These are phyloP conservation scores for Kurtzmaniella quercitrusa DNA, from an alignment of 1,139 yeast species.

Conservation along the genomic window DNA sequence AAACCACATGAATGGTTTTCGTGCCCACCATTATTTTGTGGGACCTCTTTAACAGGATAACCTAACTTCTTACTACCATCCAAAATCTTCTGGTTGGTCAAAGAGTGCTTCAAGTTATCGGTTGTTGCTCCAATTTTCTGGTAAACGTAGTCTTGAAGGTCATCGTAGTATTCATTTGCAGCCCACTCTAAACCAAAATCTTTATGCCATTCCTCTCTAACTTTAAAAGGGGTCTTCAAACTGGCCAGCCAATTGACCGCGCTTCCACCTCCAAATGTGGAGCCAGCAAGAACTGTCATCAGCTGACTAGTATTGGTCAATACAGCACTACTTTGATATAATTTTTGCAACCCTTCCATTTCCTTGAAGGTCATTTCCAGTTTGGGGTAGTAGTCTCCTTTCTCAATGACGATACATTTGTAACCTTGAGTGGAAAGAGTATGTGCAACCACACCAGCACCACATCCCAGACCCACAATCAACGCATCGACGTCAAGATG, in stretches of 20 bases:
- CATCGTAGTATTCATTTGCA: slow-evolving; percentile 40
- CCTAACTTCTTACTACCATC: slow-evolving; percentile 49
- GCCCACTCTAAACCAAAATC: slow-evolving; percentile 48
- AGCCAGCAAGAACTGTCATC: slow-evolving; percentile 45
- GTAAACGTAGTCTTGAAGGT: slow-evolving; percentile 46
- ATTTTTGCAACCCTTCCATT: slow-evolving; percentile 26
- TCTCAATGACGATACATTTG: slow-evolving; percentile 48
- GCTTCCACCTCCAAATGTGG: slow-evolving; percentile 59
- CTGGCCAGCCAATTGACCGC: slow-evolving; percentile 64
- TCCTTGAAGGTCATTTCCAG: slow-evolving; percentile 38
- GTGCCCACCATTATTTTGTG: slow-evolving; percentile 51
- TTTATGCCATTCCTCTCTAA: slow-evolving; percentile 54
- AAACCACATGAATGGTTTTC: slow-evolving; percentile 45
- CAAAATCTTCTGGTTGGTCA: slow-evolving; percentile 42
- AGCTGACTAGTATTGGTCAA: slow-evolving; percentile 32
- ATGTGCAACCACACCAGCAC: slow-evolving; percentile 56
- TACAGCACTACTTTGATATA: slow-evolving; percentile 42
- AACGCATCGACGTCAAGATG: slow-evolving; percentile 39
- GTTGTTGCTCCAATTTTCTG: slow-evolving; percentile 48
- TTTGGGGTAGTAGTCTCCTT: slow-evolving; percentile 43
- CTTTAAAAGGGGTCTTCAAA: slow-evolving; percentile 48
- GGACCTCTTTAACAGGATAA: slow-evolving; percentile 35
- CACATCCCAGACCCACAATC: slow-evolving; percentile 55
- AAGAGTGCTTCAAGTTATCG: slow-evolving; percentile 42
- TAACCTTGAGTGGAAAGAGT: slow-evolving; percentile 43